A percentile compares a stretch with the other conserved stretches of the same genome.
phyloP scores from a whole-genome alignment of 2,329 filamentous ascomycete genomes.

The Colletotrichum navitas region DNA sequence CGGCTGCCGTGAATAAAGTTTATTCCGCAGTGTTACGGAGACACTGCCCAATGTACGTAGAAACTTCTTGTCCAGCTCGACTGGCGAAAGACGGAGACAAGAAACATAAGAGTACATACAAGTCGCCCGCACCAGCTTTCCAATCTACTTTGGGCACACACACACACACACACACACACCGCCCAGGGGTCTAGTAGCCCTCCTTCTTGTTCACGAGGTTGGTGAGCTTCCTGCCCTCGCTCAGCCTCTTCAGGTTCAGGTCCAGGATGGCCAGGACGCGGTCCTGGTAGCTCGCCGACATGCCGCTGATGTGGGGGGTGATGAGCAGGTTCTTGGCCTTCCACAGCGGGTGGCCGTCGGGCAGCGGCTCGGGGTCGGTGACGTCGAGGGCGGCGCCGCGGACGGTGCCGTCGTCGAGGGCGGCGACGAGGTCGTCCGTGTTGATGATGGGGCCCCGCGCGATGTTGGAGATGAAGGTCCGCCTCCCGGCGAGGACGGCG shows the following conservation, averaged over 20 bases:
- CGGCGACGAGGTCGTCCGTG: conserved; percentile 70
- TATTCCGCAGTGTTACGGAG: background rate
- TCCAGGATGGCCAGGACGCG: conserved; percentile 58
- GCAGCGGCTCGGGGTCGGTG: conserved; percentile 83
- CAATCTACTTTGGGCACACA: background rate
- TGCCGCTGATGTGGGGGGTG: conserved; percentile 63
- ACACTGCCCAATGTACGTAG: background rate
- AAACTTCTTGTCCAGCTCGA: background rate
- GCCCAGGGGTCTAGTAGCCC: conserved; percentile 23
- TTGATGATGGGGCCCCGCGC: conserved; percentile 68
- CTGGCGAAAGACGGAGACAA: background rate
- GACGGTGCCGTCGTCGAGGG: conserved; percentile 70
- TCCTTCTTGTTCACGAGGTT: conserved; percentile 56
- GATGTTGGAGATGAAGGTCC: conserved; percentile 78
- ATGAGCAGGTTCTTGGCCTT: conserved; percentile 76
- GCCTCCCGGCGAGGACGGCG: conserved; percentile 57
- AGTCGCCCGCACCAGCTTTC: background rate
- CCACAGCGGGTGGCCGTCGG: conserved; percentile 77
- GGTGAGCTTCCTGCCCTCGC: conserved; percentile 53
- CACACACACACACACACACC: too few relatives aligned
- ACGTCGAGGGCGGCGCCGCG: conserved; percentile 82
- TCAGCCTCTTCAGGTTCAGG: conserved; percentile 55
- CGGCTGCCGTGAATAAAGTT: background rate
- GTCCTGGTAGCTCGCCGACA: conserved; percentile 55
- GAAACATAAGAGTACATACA: background rate